Conservation (phyloP, 345 rosid species). For the Physaria fendleri region DNA sequence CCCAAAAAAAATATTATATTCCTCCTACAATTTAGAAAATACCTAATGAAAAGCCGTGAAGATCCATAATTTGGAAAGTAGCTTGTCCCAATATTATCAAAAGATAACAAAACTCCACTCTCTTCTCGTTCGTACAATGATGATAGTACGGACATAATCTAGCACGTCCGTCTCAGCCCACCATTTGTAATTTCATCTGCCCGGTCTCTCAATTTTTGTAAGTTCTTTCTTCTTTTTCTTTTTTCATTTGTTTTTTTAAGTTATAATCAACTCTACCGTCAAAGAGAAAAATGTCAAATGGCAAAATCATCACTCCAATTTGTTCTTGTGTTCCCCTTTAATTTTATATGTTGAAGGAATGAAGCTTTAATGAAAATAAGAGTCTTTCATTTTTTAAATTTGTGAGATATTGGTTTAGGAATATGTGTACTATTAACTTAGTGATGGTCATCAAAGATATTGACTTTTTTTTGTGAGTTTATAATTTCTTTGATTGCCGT, state of each 20-base stretch:
- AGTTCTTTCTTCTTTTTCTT: not conserved
- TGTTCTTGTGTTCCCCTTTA: not conserved
- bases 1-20: not conserved
- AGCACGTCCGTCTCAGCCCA: constrained; percentile 15
- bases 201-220: not conserved
- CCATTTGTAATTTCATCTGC: not conserved
- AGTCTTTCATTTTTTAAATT: too few species aligned
- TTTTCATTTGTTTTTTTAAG: not conserved
- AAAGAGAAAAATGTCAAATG: not conserved
- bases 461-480: too few species aligned
- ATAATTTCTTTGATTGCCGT: too few species aligned
- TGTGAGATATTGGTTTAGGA: too few species aligned
- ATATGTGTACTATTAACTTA: too few species aligned
- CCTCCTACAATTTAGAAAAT: not conserved
- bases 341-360: too few species aligned
- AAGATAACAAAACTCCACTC: not conserved
- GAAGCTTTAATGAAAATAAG: too few species aligned
- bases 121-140: constrained; percentile 10
- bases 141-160: not conserved
- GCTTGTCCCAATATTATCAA: not conserved
- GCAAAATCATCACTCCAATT: not conserved
- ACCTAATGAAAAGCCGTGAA: not conserved
- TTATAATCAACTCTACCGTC: not conserved
- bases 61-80: not conserved
- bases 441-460: too few species aligned